These are phyloP conservation scores for Aspergillus hiratsukae DNA, from an alignment of 2,329 filamentous ascomycete species.

Conservation along the genomic window DNA sequence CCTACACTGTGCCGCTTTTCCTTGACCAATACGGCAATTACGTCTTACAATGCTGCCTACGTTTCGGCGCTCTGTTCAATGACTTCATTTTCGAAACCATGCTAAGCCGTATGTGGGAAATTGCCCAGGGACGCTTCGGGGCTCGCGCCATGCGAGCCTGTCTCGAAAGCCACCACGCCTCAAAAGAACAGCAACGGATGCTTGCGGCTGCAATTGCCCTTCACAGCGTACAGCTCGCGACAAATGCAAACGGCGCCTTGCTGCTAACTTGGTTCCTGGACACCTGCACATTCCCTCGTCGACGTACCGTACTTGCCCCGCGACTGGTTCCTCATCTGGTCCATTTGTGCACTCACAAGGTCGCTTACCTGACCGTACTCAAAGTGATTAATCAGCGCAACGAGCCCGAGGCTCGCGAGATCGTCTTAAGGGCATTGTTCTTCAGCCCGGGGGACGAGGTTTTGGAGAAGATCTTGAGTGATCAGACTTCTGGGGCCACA, in stretches of 20 bases:
- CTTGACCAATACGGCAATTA: conserved; percentile 98
- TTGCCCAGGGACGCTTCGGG: conserved; percentile 88
- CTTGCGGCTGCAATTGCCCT: conserved; percentile 92
- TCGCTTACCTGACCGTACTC: conserved; percentile 91
- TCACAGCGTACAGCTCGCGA: conserved; percentile 92
- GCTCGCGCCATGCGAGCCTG: conserved; percentile 95
- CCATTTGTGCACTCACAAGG: conserved; percentile 96
- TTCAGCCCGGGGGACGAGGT: conserved; percentile 83
- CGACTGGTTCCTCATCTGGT: conserved; percentile 89
- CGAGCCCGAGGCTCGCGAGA: conserved; percentile 86
- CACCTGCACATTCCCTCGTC: conserved; percentile 90
- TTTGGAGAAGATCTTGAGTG: conserved; percentile 82
- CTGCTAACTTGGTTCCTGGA: conserved; percentile 97
- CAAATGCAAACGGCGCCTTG: conserved; percentile 90
- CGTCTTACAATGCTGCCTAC: conserved; percentile 91
- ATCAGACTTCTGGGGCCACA: conserved; percentile 88
- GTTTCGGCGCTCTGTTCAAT: conserved; percentile 83
- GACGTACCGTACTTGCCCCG: conserved; percentile 86
- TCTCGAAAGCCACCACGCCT: conserved; percentile 90
- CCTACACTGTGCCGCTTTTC: conserved; percentile 87
- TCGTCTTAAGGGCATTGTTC: conserved; percentile 84
- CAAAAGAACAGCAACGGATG: conserved; percentile 92
- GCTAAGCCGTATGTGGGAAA: conserved; percentile 89
- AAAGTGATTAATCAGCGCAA: conserved; percentile 99
- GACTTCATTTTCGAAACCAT: conserved; percentile 98